Evolutionary conservation across 2,329 filamentous ascomycete species (phyloP), one percentile per base, ranked within the genome.

Genomic region (Bimuria novae-zelandiae): DNA sequence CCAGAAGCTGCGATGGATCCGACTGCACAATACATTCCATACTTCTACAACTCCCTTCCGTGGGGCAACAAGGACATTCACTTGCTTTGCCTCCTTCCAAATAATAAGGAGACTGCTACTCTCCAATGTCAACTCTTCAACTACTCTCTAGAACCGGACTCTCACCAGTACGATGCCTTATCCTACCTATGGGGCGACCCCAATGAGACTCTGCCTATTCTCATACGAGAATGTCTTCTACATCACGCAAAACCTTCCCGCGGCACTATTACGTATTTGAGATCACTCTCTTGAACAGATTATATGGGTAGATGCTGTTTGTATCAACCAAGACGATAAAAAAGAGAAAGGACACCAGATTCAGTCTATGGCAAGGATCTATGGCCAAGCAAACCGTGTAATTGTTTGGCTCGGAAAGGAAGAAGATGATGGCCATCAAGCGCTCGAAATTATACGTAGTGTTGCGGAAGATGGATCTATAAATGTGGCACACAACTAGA

Each of bases 351-450:
- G 44, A 6, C 19, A 48, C 29, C 52, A 61, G 22, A 50, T 61
- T 42, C 42, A 49, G 46, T 41, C 39, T 12, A 61, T 61, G 50
- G 52, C 44, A 16, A 57, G 41, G 21, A 61, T 61, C 23, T 61
- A 59, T 22, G 39, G 30, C 23, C 25, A 37, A 48, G 59, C 56
- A 43, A 40, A 44, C 16, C 29, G 50, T 49, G 54, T 59, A 35
- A 19, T 59, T 32, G 56, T 57, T 40, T 61, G 56, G 54, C 59
- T 61, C 37, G 53, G 58, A 35, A 32, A 59, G 23, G 55, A 14
- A 35, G 40, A 39, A 32, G 41, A 56, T 14, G 39, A 50, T 29
- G 10, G 25, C 49, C 39, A 57, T 21, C 36, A 35, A 50, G 60
- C 55, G 14, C 45, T 62, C 35, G 16, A 57, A 46, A 27, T 30